phyloP scores from a whole-genome alignment of 2,329 filamentous ascomycete genomes.

The Leptodontidium sp. region DNA sequence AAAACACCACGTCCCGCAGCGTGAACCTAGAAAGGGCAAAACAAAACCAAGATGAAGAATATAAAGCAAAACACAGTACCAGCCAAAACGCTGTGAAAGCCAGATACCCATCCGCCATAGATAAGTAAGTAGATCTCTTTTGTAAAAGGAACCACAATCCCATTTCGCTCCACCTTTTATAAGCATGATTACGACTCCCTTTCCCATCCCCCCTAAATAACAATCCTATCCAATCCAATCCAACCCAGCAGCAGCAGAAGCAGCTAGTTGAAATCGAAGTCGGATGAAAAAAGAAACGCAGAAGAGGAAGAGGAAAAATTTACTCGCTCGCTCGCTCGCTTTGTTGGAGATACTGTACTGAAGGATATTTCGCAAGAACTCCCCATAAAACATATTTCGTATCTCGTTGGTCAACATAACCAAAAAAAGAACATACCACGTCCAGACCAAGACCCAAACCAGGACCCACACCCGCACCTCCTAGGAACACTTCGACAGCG shows the following conservation, averaged over 20 bases:
- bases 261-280: neutral
- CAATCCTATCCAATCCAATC: neutral
- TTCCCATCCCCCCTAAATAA: neutral
- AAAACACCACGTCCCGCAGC: neutral
- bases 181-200: neutral
- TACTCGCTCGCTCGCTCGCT: neutral
- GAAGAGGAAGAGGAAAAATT: neutral
- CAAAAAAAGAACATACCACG: neutral
- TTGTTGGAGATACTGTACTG: neutral
- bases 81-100: neutral
- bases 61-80: neutral
- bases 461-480: neutral
- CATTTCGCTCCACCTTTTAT: neutral
- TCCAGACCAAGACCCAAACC: neutral
- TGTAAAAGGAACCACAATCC: no score
- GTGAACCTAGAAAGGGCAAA: neutral
- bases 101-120: neutral
- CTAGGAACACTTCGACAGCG: neutral
- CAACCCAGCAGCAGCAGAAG: neutral
- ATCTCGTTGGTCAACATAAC: constrained; percentile 6
- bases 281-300: neutral
- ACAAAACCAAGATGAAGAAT: neutral
- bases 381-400: constrained; percentile 11
- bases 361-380: neutral
- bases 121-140: neutral